phyloP scores from a whole-genome alignment of 2,329 filamentous ascomycete species.

The Sarocladium brachiariae region DNA sequence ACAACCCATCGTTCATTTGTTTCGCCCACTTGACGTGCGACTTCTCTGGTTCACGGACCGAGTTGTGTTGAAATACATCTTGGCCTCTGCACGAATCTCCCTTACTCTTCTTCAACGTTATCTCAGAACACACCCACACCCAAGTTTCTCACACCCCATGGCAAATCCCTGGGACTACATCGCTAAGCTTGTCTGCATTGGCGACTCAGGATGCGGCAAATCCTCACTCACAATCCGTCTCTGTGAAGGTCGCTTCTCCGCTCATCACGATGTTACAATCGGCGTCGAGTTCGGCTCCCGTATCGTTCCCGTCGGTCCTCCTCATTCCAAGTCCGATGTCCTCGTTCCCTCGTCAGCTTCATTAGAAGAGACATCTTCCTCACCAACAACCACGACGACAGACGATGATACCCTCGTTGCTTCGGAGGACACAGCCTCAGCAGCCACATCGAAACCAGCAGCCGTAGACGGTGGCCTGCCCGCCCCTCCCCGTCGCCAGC shows the following conservation, averaged over 20 bases:
- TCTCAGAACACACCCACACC: neutral
- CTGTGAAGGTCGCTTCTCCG: conserved; percentile 91
- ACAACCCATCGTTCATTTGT: neutral
- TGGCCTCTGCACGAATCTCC: too few relatives aligned
- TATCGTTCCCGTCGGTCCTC: conserved; percentile 84
- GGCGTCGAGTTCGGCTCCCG: conserved; percentile 93
- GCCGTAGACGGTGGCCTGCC: conserved; percentile 40
- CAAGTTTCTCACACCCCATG: conserved; percentile 22
- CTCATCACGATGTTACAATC: conserved; percentile 94
- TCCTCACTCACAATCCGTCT: conserved; percentile 89
- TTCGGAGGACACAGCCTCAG: neutral
- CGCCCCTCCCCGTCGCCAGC: conserved; percentile 36
- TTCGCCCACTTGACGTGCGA: too few relatives aligned
- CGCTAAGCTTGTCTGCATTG: conserved; percentile 95
- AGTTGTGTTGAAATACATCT: too few relatives aligned
- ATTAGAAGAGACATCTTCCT: conserved; percentile 11
- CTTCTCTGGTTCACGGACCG: too few relatives aligned
- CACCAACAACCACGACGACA: conserved; percentile 10
- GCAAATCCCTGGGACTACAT: conserved; percentile 92
- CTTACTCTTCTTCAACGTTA: neutral
- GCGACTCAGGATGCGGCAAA: conserved; percentile 94
- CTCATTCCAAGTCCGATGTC: conserved; percentile 48
- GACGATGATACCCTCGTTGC: conserved; percentile 6
- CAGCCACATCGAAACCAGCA: neutral
- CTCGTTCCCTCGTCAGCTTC: conserved; percentile 17